These are phyloP conservation scores for Hibiscus syriacus DNA, from an alignment of 345 rosid species.

Conservation along the genomic window DNA sequence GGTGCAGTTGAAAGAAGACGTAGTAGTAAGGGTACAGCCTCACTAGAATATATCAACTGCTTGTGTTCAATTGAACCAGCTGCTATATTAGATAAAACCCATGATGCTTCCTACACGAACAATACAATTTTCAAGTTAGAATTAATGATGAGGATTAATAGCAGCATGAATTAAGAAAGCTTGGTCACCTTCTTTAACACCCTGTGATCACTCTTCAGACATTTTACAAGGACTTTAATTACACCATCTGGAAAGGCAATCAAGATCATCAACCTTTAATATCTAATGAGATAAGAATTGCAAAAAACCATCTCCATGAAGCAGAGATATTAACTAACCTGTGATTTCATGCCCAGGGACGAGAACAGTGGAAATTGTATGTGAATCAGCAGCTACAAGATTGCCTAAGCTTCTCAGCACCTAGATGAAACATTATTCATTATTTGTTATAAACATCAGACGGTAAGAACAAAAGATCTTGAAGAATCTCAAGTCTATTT, in stretches of 20 bases:
- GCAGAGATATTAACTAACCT: conserved; percentile 35
- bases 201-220: conserved; percentile 85
- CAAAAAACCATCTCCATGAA: conserved; percentile 9
- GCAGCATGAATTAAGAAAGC: not conserved
- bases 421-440: conserved; percentile 28
- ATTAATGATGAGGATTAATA: not conserved
- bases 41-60: conserved; percentile 58
- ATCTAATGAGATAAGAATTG: conserved; percentile 6
- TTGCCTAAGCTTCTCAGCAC: conserved; percentile 86
- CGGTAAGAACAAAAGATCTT: conserved; percentile 2
- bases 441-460: conserved; percentile 16
- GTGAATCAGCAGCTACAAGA: conserved; percentile 82
- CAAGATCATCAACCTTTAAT: conserved; percentile 12
- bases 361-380: conserved; percentile 49
- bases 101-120: conserved; percentile 72
- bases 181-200: conserved; percentile 78
- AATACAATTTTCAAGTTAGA: conserved; percentile 1
- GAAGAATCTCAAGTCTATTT: not conserved
- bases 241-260: conserved; percentile 42
- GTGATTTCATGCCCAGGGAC: conserved; percentile 56
- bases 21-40: conserved; percentile 57
- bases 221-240: conserved; percentile 61
- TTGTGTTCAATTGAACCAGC: conserved; percentile 89
- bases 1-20: conserved; percentile 72
- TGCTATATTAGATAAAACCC: conserved; percentile 94